A percentile compares a stretch with the other conserved stretches of the same genome.
Evolutionary conservation across 768 basidiomycete genomes (phyloP).

Genomic region (Melanogaster broomeanus): DNA sequence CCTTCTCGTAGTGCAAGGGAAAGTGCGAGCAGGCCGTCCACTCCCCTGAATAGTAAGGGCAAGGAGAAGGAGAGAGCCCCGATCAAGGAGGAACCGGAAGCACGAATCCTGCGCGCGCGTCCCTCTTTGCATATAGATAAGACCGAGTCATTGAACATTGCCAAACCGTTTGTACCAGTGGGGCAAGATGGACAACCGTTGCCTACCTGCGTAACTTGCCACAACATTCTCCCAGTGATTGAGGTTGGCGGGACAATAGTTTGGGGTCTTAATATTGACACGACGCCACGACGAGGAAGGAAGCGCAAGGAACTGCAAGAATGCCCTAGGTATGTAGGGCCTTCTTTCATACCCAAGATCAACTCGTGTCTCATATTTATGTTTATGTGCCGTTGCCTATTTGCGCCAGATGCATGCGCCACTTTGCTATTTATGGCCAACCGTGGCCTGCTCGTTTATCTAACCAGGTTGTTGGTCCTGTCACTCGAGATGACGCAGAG

Average conservation of each 20-base stretch:
- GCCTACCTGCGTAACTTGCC: slow-evolving; percentile 73
- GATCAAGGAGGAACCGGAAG: slow-evolving; percentile 52
- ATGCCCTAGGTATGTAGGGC: slow-evolving; percentile 64
- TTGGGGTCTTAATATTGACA: slow-evolving; percentile 65
- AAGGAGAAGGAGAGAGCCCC: slow-evolving; percentile 44
- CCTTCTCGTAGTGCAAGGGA: slow-evolving; percentile 31
- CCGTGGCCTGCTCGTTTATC: slow-evolving; percentile 70
- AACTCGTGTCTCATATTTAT: slow-evolving; percentile 13
- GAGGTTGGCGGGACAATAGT: slow-evolving; percentile 73
- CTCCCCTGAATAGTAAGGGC: slow-evolving; percentile 32
- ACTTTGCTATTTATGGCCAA: slow-evolving; percentile 72
- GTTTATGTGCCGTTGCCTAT: slow-evolving; percentile 11
- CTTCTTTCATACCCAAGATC: slow-evolving; percentile 24
- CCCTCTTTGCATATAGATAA: slow-evolving; percentile 38
- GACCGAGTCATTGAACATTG: slow-evolving; percentile 39
- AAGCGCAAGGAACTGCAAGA: slow-evolving; percentile 67
- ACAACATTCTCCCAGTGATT: slow-evolving; percentile 72
- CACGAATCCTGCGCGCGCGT: slow-evolving; percentile 52
- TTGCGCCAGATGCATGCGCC: slow-evolving; percentile 67
- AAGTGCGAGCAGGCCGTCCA: slow-evolving; percentile 33
- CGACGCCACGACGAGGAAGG: slow-evolving; percentile 43
- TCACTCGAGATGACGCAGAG: slow-evolving; percentile 47
- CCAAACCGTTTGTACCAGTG: slow-evolving; percentile 46
- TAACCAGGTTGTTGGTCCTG: slow-evolving; percentile 43
- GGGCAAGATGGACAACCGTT: slow-evolving; percentile 68